Evolutionary conservation across 768 basidiomycete species (phyloP).

Genomic region (Fomitopsis serialis): DNA sequence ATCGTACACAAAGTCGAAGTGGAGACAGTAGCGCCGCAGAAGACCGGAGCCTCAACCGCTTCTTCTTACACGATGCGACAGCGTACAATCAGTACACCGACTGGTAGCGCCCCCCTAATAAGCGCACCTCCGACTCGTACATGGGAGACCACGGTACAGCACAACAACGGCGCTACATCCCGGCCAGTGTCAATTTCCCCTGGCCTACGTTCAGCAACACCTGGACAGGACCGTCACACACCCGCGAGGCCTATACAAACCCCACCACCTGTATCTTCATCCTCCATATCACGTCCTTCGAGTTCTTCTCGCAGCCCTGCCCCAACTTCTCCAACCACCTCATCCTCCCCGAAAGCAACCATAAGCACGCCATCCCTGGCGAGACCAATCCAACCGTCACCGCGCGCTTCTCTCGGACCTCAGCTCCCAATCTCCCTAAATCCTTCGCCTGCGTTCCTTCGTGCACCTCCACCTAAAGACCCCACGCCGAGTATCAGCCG

Average conservation of each 20-base stretch:
- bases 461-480: constrained; percentile 54
- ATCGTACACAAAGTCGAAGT: constrained; percentile 36
- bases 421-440: constrained; percentile 38
- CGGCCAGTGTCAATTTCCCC: neutral
- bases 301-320: constrained; percentile 15
- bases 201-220: neutral
- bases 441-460: constrained; percentile 57
- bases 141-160: neutral
- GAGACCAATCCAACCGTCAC: constrained; percentile 47
- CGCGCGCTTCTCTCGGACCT: constrained; percentile 40
- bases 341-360: constrained; percentile 21
- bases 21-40: constrained; percentile 31
- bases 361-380: constrained; percentile 34
- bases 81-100: constrained; percentile 46
- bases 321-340: constrained; percentile 17
- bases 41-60: constrained; percentile 22
- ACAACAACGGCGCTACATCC: neutral
- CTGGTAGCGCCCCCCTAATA: constrained; percentile 2
- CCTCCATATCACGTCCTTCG: constrained; percentile 5
- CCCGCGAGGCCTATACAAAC: neutral
- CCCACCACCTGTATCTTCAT: constrained; percentile 6
- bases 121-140: neutral
- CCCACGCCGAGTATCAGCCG: constrained; percentile 79
- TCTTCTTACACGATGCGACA: constrained; percentile 28
- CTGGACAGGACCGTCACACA: neutral